Base-by-base conservation (phyloP, 306 rosid species). In the Heteromeles arbutifolia region DNA sequence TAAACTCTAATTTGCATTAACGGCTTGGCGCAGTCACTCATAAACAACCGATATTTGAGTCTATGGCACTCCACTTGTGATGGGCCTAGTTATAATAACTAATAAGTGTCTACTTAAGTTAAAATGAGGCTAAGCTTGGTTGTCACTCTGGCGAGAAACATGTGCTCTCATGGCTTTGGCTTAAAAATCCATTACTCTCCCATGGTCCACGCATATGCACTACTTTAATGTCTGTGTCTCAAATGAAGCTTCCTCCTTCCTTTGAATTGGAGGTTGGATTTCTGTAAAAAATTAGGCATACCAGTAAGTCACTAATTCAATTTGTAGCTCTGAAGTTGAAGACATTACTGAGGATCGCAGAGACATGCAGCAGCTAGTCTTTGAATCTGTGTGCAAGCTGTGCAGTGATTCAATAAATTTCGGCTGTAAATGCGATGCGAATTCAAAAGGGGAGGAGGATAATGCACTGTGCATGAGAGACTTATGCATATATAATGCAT, bases 81-180 rank as follows among this genome's bases (percentile, higher is more conserved):
- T 48, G 53, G 53, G 8, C 53, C 7, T 15, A 15, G 19, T 48
- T 48, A 15, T 48, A 13, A 45, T 45, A 48, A 15, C 53, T 62
- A 15, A 14, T 28, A 29, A 11, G 8, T 63, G 43, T 7, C 6
- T 63, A 19, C 22, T 56, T 56, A 17, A 26, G 68, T 67, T 41
- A 22, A 67, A 54, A 7, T 21, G 64, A 32, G 17, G 53, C 8
- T 15, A 19, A 65, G 69, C 22, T 72, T n/a, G 67, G 66, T 22
- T 57, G 76, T 57, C 76, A 56, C 37, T n/a, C 17, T 72, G 37
- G 76, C 14, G 48, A 65, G 76, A 54, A 57, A 37, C 76, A 72
- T 72, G 76, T 53, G 67, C 11, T 14, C 76, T 72, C 76, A 56
- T 24, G 76, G 37, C 76, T 37, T 58, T 2, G 54, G 76, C 67